Conservation (phyloP, 208 protist species). For the Acanthamoeba triangularis region DNA sequence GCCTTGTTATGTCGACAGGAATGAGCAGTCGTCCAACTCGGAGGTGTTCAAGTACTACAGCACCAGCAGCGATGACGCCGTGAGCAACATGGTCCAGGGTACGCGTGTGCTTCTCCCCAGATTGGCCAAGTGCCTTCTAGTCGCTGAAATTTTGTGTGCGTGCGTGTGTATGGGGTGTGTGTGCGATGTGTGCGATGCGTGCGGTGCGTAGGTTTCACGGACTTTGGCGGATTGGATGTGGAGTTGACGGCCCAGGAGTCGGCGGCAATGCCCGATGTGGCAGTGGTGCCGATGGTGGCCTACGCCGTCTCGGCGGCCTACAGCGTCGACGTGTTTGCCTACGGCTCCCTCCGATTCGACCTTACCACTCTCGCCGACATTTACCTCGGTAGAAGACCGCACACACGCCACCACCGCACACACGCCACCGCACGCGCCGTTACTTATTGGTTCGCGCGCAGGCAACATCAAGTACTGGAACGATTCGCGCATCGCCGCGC, state of each 20-base stretch:
- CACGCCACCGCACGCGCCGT: no score
- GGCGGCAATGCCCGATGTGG: not conserved
- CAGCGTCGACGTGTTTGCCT: conserved; percentile 27
- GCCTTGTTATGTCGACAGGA: not conserved
- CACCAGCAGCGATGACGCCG: not conserved
- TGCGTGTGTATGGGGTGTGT: no score
- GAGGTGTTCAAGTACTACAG: conserved; percentile 49
- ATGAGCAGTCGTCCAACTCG: not conserved
- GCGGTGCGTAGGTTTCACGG: conserved; percentile 4
- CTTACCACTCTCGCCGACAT: not conserved
- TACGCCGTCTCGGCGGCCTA: not conserved
- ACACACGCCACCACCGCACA: no score
- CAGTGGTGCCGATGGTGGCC: conserved; percentile 8
- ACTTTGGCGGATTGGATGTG: not conserved
- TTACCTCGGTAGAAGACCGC: conserved; percentile 34
- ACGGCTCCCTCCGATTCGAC: not conserved
- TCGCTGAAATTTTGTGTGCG: no score
- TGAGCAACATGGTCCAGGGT: conserved; percentile 19
- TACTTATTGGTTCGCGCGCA: no score
- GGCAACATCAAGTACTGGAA: conserved; percentile 15
- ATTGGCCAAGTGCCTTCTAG: no score
- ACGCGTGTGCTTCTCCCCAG: no score
- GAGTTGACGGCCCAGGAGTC: not conserved
- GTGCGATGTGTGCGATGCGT: no score
- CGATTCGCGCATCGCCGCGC: not conserved